A percentile compares a stretch with the other conserved stretches of the same genome.
These are phyloP conservation scores for Saccharomycopsis sp. DNA, from an alignment of 805 yeast genomes.

Conservation along the genomic window DNA sequence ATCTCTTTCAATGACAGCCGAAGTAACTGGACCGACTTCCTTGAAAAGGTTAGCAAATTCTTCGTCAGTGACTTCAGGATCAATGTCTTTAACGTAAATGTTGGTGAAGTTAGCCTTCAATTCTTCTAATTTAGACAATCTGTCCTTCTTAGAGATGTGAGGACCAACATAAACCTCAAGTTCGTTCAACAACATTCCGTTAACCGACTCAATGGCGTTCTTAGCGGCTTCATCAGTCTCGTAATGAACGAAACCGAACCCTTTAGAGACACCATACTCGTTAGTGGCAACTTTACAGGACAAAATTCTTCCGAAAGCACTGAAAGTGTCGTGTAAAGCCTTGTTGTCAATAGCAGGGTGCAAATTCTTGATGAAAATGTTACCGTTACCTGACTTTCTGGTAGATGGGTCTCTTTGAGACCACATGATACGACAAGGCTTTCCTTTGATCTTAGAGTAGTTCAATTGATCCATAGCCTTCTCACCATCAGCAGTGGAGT, in stretches of 20 bases:
- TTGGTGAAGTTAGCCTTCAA: conserved; percentile 91
- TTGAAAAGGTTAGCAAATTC: conserved; percentile 68
- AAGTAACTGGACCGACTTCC: conserved; percentile 74
- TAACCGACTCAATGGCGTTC: conserved; percentile 93
- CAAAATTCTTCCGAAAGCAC: conserved; percentile 91
- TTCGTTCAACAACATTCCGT: conserved; percentile 97
- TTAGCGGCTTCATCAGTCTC: conserved; percentile 88
- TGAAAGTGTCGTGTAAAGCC: conserved; percentile 95
- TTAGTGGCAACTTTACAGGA: conserved; percentile 97
- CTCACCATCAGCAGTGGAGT: conserved; percentile 82
- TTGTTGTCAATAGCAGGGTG: conserved; percentile 98
- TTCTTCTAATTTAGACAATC: conserved; percentile 88
- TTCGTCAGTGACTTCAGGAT: conserved; percentile 58
- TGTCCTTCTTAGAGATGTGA: conserved; percentile 87
- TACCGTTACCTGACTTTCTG: conserved; percentile 93
- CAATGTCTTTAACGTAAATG: conserved; percentile 89
- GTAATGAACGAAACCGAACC: conserved; percentile 97
- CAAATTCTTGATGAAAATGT: conserved; percentile 95
- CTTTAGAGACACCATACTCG: conserved; percentile 83
- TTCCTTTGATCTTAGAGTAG: conserved; percentile 90
- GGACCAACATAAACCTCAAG: conserved; percentile 93
- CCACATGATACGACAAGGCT: conserved; percentile 99
- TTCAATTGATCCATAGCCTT: conserved; percentile 92
- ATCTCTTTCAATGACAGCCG: conserved; percentile 74
- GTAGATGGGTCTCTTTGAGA: conserved; percentile 97